phyloP scores from a whole-genome alignment of 2,329 filamentous ascomycete genomes.

The Apiospora kogelbergensis region DNA sequence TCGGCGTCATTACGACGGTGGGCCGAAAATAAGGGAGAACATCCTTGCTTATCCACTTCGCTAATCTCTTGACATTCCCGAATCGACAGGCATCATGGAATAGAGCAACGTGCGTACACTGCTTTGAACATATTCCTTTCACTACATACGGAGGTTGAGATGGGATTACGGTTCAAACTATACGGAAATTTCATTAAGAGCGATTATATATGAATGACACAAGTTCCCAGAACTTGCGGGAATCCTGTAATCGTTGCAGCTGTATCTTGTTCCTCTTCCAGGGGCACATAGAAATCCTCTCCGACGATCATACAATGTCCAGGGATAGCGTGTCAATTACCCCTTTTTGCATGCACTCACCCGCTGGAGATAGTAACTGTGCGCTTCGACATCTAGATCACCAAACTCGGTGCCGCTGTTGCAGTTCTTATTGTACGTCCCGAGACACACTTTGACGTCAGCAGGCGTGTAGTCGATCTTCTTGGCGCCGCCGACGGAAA shows the following conservation, averaged over 20 bases:
- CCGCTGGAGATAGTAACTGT: conserved; percentile 48
- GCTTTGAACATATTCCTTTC: too few relatives aligned
- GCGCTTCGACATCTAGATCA: conserved; percentile 44
- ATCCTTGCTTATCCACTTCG: too few relatives aligned
- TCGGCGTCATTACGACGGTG: too few relatives aligned
- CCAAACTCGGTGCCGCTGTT: conserved; percentile 43
- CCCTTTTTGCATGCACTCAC: conserved; percentile 38
- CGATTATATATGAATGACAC: neutral
- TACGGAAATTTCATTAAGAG: too few relatives aligned
- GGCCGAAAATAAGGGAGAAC: too few relatives aligned
- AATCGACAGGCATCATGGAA: too few relatives aligned
- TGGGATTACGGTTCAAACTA: too few relatives aligned
- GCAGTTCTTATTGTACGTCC: conserved; percentile 46
- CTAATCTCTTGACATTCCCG: too few relatives aligned
- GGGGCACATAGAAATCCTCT: too few relatives aligned
- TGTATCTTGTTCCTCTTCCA: neutral
- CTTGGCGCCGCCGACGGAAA: neutral
- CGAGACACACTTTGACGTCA: conserved; percentile 48
- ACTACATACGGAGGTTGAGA: too few relatives aligned
- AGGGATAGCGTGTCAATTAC: neutral
- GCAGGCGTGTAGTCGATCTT: conserved; percentile 36
- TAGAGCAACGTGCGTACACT: too few relatives aligned
- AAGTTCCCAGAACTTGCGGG: neutral
- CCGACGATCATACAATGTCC: too few relatives aligned
- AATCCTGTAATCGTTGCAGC: neutral